A percentile compares a stretch with the other conserved stretches of the same genome.
Conservation (phyloP, 306 rosid genomes). For the Acacia acuminata region DNA sequence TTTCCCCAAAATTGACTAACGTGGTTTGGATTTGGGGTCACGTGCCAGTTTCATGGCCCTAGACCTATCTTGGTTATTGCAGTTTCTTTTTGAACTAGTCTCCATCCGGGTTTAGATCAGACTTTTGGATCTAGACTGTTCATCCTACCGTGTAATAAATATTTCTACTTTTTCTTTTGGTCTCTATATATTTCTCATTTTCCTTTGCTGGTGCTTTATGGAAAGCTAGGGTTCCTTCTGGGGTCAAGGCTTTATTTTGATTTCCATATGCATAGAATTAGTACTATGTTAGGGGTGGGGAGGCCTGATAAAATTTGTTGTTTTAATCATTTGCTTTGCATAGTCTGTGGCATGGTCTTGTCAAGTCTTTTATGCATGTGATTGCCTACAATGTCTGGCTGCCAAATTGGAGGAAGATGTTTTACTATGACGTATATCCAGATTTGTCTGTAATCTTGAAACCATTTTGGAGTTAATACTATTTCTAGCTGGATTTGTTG, state of each 20-base stretch:
- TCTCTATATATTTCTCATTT: neutral
- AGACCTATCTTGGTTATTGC: neutral
- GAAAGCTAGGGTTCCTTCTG: neutral
- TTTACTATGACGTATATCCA: neutral
- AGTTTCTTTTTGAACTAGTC: neutral
- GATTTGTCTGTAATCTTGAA: neutral
- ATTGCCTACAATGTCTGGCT: slow-evolving; percentile 4
- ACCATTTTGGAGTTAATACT: slow-evolving; percentile 20
- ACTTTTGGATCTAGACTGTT: neutral
- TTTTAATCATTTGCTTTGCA: neutral
- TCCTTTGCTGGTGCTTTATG: neutral
- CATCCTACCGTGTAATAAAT: neutral
- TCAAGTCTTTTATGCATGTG: neutral
- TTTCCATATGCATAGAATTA: neutral
- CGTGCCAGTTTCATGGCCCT: neutral
- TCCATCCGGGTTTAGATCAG: neutral
- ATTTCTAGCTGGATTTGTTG: slow-evolving; percentile 1
- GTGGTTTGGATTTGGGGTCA: neutral
- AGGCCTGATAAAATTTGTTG: neutral
- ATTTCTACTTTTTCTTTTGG: neutral
- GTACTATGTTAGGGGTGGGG: neutral
- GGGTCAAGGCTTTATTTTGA: neutral
- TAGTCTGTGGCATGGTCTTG: neutral
- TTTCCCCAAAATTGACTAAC: neutral
- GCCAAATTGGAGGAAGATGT: neutral